Evolutionary conservation across 805 yeast species (phyloP).

Genomic region (Scheffersomyces amazonensis): DNA sequence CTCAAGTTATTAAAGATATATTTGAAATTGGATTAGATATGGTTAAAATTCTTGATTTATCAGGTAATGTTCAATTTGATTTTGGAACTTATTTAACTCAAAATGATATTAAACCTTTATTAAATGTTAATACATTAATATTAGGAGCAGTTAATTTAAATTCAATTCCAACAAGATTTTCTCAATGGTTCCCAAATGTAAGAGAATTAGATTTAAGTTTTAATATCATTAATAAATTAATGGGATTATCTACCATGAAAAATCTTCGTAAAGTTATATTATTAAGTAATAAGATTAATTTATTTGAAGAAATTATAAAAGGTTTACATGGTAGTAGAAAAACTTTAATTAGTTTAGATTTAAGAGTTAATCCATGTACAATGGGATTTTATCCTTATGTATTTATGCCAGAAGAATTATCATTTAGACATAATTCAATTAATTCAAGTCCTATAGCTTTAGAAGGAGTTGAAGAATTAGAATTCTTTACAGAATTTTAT

Average conservation of each 20-base stretch:
- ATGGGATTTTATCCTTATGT: slow-evolving; percentile 50
- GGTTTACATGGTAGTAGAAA: slow-evolving; percentile 27
- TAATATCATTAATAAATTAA: slow-evolving; percentile 38
- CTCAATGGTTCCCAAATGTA: slow-evolving; percentile 43
- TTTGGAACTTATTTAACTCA: slow-evolving; percentile 6
- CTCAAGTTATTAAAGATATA: slow-evolving; percentile 15
- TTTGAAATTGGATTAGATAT: slow-evolving; percentile 22
- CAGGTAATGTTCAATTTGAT: slow-evolving; percentile 31
- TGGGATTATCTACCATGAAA: slow-evolving; percentile 27
- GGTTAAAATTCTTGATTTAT: slow-evolving; percentile 29
- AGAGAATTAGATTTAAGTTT: slow-evolving; percentile 49
- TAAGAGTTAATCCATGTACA: slow-evolving; percentile 49
- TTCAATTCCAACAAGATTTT: slow-evolving; percentile 34
- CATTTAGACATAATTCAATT: slow-evolving; percentile 10
- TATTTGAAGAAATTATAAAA: slow-evolving; percentile 28
- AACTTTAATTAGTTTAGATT: slow-evolving; percentile 39
- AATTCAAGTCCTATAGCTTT: slow-evolving; percentile 36
- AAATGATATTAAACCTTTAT: slow-evolving; percentile 15
- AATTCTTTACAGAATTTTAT: slow-evolving; percentile 48
- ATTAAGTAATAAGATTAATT: slow-evolving; percentile 44
- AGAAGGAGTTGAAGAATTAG: slow-evolving; percentile 50
- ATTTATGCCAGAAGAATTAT: slow-evolving; percentile 44
- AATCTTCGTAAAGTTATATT: slow-evolving; percentile 38
- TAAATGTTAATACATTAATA: slow-evolving; percentile 37
- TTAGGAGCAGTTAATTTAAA: slow-evolving; percentile 47